phyloP scores from a whole-genome alignment of 2,329 filamentous ascomycete genomes.

The Thermothelomyces thermophilus region DNA sequence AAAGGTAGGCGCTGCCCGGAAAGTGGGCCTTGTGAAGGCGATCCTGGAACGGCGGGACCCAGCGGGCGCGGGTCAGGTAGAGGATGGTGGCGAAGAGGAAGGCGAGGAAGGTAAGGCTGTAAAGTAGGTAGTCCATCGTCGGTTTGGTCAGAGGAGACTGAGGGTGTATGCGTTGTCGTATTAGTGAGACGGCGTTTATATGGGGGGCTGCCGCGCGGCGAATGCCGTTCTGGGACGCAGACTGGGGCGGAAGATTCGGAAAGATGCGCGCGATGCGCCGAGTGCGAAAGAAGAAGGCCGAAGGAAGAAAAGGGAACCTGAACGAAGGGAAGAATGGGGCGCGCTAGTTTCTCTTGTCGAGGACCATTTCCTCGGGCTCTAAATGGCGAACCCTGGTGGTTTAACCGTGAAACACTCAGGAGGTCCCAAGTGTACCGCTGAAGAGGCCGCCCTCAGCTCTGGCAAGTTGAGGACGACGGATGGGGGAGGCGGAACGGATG shows the following conservation, averaged over 20 bases:
- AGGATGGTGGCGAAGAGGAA: conserved; percentile 67
- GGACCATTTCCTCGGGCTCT: conserved; percentile 8
- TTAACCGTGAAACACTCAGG: conserved; percentile 9
- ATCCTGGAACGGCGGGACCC: conserved; percentile 64
- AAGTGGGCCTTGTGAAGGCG: conserved; percentile 33
- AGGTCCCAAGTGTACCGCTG: neutral
- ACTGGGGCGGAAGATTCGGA: conserved; percentile 4
- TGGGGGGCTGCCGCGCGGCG: neutral
- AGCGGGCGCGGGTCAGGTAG: conserved; percentile 73
- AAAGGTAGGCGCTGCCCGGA: conserved; percentile 55
- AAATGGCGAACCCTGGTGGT: conserved; percentile 1
- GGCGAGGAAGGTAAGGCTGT: conserved; percentile 64
- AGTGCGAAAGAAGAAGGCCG: neutral
- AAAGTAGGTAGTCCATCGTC: conserved; percentile 72
- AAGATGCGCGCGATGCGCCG: conserved; percentile 6
- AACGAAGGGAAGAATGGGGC: conserved; percentile 15
- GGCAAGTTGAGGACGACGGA: conserved; percentile 5
- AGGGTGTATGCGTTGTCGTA: neutral
- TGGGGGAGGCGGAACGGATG: conserved; percentile 1
- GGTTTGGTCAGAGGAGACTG: neutral
- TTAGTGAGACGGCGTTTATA: neutral
- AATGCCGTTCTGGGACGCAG: neutral
- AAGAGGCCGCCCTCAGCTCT: conserved; percentile 8
- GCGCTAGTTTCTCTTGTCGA: neutral
- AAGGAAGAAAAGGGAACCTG: neutral